Evolutionary conservation across 2,329 filamentous ascomycete species (phyloP).

Genomic region (Trichoderma sp.): DNA sequence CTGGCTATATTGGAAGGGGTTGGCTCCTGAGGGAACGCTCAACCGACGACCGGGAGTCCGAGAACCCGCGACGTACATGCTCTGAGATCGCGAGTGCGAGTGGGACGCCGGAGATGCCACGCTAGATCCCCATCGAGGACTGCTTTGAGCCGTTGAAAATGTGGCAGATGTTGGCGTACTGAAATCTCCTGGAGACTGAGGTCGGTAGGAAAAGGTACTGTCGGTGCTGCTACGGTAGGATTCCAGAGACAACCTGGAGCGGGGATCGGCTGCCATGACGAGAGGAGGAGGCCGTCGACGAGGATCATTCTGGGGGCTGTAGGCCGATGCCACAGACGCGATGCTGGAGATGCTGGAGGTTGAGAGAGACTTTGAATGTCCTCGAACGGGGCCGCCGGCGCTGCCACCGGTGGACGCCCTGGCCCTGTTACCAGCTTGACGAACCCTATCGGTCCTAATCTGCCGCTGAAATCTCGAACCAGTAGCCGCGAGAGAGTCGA

Average conservation of each 20-base stretch:
- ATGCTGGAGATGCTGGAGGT: conserved; percentile 82
- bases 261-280: conserved; percentile 73
- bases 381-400: conserved; percentile 65
- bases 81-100: conserved; percentile 65
- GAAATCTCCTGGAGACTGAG: conserved; percentile 68
- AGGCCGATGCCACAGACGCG: conserved; percentile 63
- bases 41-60: conserved; percentile 70
- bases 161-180: conserved; percentile 82
- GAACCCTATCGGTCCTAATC: conserved; percentile 80
- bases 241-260: conserved; percentile 65
- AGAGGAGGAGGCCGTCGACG: conserved; percentile 76
- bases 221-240: conserved; percentile 64
- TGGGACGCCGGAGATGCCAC: conserved; percentile 68
- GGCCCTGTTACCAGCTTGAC: conserved; percentile 68
- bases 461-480: conserved; percentile 90
- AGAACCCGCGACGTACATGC: conserved; percentile 64
- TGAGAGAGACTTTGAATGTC: conserved; percentile 82
- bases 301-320: conserved; percentile 62
- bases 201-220: conserved; percentile 60
- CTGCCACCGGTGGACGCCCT: conserved; percentile 76
- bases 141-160: conserved; percentile 73
- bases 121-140: conserved; percentile 68
- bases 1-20: conserved; percentile 69
- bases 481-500: conserved; percentile 87
- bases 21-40: conserved; percentile 74